Conservation (phyloP, 176 grass and related monocot species). For the Leersia perrieri region DNA sequence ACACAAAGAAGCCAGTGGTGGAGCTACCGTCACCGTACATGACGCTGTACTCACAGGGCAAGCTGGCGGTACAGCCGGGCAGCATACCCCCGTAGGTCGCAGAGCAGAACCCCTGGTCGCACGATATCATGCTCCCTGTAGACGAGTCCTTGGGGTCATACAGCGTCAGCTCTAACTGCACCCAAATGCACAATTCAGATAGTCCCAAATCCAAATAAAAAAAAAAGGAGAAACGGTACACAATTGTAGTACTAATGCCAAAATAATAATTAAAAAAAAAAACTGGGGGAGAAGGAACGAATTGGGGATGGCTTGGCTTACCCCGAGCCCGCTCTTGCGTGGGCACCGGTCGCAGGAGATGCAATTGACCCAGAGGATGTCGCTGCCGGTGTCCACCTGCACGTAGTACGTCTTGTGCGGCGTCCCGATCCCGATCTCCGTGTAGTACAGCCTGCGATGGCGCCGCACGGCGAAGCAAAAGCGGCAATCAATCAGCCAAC, state of each 20-base stretch:
- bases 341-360: slow-evolving; percentile 69
- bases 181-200: background rate
- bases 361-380: slow-evolving; percentile 94
- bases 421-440: slow-evolving; percentile 79
- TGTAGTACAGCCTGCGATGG: slow-evolving; percentile 84
- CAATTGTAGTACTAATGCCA: too few relatives aligned
- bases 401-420: slow-evolving; percentile 72
- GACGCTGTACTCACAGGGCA: slow-evolving; percentile 77
- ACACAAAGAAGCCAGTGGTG: slow-evolving; percentile 66
- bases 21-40: slow-evolving; percentile 88
- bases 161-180: slow-evolving; percentile 77
- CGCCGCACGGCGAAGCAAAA: too few relatives aligned
- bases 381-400: slow-evolving; percentile 95
- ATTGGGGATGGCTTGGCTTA: background rate
- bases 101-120: slow-evolving; percentile 59
- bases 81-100: slow-evolving; percentile 48
- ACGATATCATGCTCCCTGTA: slow-evolving; percentile 36
- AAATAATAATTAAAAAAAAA: too few relatives aligned
- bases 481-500: background rate
- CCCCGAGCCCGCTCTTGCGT: slow-evolving; percentile 78
- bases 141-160: slow-evolving; percentile 78
- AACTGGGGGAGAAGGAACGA: too few relatives aligned
- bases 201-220: background rate
- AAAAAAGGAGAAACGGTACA: too few relatives aligned
- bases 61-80: slow-evolving; percentile 38